Base-by-base conservation (phyloP, 2,329 filamentous ascomycete species). In the Beauveria sp. region DNA sequence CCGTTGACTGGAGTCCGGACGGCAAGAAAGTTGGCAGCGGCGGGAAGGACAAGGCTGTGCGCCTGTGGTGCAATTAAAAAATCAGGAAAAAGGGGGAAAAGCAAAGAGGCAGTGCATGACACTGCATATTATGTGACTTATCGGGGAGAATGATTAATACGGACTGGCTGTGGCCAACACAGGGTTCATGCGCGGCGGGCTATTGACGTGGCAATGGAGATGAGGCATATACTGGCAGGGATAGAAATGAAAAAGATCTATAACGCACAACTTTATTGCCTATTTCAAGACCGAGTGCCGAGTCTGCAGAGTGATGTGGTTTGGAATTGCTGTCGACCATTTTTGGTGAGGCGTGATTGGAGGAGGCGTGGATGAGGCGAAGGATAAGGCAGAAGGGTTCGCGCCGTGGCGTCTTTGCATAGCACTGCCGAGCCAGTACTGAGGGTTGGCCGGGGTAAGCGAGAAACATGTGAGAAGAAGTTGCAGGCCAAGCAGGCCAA, bases 1-100 rank as follows among this genome's bases (percentile, higher is more conserved):
- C 92, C 0, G 87, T 97, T 14, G 93, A 97, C 72, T 97, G 93
- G 94, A 92, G 90, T 67, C 88, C 91, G 0, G 92, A 97, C 71
- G 94, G 94, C 9, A 84, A 91, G 67, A 87, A 87, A 67, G 92
- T 97, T 18, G 92, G 87, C 20, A 96, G 92, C 72, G 94, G 92
- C 59, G 94, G 94, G 10, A 93, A 93, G 72, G 94, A 99, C 73
- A 97, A 96, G 73, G 85, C 85, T 2, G 84, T 89, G 22, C 78
- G 85, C 66, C 73, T 87, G 47, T 89, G 86, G 86, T 79, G 83
- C 66, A 84, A 87, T 70, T 88, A 76, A 70, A 55, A 26, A 41
- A 20, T 34, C 47, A 60, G 53, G 30, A 34, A 52, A n/a, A 20
- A 24, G 22, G 37, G 28, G 41, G 8, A 41, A 20, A 48, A 24